Evolutionary conservation across 2,329 filamentous ascomycete species (phyloP).

Genomic region (Leptographium wingfieldii): DNA sequence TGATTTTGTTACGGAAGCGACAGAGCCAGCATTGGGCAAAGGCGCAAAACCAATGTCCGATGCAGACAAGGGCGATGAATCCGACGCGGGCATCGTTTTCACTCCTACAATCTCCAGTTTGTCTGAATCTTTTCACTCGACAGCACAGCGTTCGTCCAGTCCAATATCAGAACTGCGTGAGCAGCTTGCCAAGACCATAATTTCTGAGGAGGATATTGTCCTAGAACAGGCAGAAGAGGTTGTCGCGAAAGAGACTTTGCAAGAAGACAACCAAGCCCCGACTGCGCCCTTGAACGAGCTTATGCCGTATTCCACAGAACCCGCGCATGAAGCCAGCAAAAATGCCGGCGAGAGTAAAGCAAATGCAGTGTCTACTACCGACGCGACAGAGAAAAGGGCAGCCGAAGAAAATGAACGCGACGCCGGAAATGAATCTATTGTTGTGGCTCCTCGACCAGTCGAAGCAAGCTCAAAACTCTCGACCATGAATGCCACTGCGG

Average conservation of each 20-base stretch:
- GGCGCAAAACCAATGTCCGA: constrained; percentile 8
- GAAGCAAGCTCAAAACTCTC: neutral
- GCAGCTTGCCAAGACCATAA: neutral
- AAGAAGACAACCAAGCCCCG: neutral
- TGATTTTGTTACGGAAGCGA: constrained; percentile 13
- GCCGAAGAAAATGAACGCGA: constrained; percentile 9
- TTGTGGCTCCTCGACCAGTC: constrained; percentile 15
- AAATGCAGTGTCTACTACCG: neutral
- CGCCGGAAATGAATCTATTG: constrained; percentile 17
- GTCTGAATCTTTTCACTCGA: constrained; percentile 7
- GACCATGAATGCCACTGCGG: neutral
- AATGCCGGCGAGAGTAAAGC: neutral
- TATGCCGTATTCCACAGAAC: neutral
- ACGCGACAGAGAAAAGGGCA: neutral
- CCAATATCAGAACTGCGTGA: neutral
- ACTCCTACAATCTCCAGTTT: constrained; percentile 13
- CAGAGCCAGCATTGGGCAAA: constrained; percentile 10
- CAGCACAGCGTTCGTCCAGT: neutral
- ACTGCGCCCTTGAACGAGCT: neutral
- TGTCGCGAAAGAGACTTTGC: neutral
- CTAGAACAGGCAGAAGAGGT: neutral
- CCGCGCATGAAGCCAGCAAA: neutral
- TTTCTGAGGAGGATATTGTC: neutral
- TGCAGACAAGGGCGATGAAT: constrained; percentile 14
- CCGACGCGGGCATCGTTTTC: constrained; percentile 16